Conservation (phyloP, 495 filamentous ascomycete genomes). For the Rhypophila decipiens region DNA sequence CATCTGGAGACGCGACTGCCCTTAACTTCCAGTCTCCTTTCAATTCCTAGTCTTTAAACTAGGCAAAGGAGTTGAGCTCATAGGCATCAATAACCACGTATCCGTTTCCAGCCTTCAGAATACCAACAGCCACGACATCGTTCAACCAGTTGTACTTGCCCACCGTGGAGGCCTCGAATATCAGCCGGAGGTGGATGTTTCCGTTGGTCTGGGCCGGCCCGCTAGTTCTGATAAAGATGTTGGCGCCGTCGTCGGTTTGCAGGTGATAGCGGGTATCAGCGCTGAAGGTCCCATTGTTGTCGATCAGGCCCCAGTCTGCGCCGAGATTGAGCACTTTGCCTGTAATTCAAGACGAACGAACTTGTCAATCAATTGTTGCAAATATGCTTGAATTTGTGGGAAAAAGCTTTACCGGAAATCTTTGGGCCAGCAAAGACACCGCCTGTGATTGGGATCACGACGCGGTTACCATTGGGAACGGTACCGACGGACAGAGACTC, state of each 20-base stretch:
- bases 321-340: slow-evolving; percentile 24
- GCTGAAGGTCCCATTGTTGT: slow-evolving; percentile 14
- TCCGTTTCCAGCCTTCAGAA: slow-evolving; percentile 1
- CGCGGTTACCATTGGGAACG: too few relatives aligned
- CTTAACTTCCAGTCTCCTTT: too few relatives aligned
- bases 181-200: slow-evolving; percentile 14
- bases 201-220: slow-evolving; percentile 22
- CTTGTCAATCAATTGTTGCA: too few relatives aligned
- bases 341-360: too few relatives aligned
- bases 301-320: slow-evolving; percentile 23
- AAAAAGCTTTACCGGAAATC: too few relatives aligned
- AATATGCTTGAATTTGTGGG: too few relatives aligned
- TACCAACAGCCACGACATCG: slow-evolving; percentile 7
- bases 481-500: too few relatives aligned
- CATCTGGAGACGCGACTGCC: too few relatives aligned
- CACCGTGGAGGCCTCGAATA: slow-evolving; percentile 23
- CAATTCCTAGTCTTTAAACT: too few relatives aligned
- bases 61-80: too few relatives aligned
- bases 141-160: slow-evolving; percentile 21
- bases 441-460: too few relatives aligned
- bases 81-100: neutral
- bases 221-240: slow-evolving; percentile 24
- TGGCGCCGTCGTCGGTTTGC: slow-evolving; percentile 21
- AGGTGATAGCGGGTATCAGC: slow-evolving; percentile 27
- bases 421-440: too few relatives aligned